phyloP scores from a whole-genome alignment of 2,329 filamentous ascomycete species.

The Microsporum audouinii region DNA sequence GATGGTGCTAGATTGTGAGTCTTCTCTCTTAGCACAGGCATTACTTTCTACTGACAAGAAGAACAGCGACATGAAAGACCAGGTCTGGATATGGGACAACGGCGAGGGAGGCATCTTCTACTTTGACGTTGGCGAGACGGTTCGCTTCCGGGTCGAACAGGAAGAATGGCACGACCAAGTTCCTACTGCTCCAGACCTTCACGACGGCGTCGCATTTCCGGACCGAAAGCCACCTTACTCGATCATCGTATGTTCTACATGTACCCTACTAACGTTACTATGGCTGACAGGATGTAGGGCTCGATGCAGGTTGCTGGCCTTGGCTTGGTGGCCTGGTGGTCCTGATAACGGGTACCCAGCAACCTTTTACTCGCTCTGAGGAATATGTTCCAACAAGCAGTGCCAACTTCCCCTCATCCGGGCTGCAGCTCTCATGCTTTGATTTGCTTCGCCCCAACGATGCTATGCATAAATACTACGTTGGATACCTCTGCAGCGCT shows the following conservation, averaged over 20 bases:
- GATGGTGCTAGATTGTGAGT: constrained; percentile 62
- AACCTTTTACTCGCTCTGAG: no score
- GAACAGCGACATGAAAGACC: constrained; percentile 57
- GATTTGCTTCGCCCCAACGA: no score
- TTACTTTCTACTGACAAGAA: background rate
- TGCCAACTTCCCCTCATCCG: background rate
- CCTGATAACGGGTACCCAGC: constrained; percentile 8
- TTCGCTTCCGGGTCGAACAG: constrained; percentile 71
- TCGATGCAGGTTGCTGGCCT: constrained; percentile 38
- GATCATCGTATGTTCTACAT: constrained; percentile 28
- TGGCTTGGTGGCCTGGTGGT: constrained; percentile 39
- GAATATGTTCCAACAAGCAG: background rate
- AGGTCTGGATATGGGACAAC: constrained; percentile 74
- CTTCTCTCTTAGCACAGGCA: constrained; percentile 14
- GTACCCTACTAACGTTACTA: background rate
- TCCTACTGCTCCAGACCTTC: constrained; percentile 55
- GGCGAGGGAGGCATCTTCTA: constrained; percentile 62
- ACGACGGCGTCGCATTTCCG: constrained; percentile 45
- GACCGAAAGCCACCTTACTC: constrained; percentile 49
- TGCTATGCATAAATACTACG: no score
- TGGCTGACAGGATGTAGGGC: constrained; percentile 22
- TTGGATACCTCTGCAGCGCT: no score
- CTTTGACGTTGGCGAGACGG: constrained; percentile 82
- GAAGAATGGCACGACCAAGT: constrained; percentile 90
- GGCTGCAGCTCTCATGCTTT: background rate